Evolutionary conservation across 768 basidiomycete species (phyloP), one percentile per base, ranked within the genome.

Genomic region (Suillus bovinus): DNA sequence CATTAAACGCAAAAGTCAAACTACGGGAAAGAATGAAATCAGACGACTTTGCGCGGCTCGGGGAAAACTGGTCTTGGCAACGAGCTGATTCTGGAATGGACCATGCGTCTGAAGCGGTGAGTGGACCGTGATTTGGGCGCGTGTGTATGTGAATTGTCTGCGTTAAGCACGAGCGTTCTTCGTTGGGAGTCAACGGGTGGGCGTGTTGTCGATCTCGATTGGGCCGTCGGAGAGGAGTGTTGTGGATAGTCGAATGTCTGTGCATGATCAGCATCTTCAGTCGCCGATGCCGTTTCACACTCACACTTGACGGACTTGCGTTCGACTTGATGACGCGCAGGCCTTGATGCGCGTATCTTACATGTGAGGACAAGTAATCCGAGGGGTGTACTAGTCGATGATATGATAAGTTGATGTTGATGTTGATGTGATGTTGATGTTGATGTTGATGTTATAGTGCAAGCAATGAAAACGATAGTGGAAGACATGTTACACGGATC

Each of bases 31-130:
- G 65, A 10, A 76, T 84, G 67, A 71, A 75, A 17, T 80, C 80
- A 9, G 69, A 76, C 42, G 77, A 78, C 54, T 54, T 80, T 5
- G 82, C 81, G n/a, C 70, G 82, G n/a, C n/a, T n/a, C n/a, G n/a
- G n/a, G 16, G 71, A 67, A 11, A 72, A 67, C 3, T 80, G 75
- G 77, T 67, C 73, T 59, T 79, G 76, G 77, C 69, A 68, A 4
- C 63, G 70, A 41, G 68, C 62, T 24, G 24, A 27, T 24, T 47
- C 47, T 7, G 47, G 9, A 16, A 10, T 9, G 31, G 57, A 52
- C 14, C 24, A 24, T 13, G n/a, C n/a, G 20, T 33, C 11, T 52
- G 50, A 20, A 52, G 11, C 20, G 20, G 50, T 52, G 50, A 52
- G 50, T 52, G 31, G 13, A 3, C 20, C 6, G 17, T 2, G 20